Percentiles rank a stretch among this genome's conserved stretches.
These are phyloP conservation scores for Paramecium caudatum DNA, from an alignment of 73 alveolate species.

Conservation along the genomic window DNA sequence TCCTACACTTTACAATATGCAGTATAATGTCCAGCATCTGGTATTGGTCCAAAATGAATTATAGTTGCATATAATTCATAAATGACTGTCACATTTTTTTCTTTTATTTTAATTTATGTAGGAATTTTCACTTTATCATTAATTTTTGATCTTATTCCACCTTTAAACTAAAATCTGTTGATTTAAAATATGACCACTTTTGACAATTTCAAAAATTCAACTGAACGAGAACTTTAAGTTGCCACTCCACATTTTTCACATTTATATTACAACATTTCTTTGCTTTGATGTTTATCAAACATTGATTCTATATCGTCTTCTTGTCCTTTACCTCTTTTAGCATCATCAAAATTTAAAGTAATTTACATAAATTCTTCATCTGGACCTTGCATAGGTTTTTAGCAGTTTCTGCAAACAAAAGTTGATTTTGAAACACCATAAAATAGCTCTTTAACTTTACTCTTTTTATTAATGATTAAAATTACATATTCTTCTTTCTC, in stretches of 20 bases:
- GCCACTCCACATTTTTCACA: conserved; percentile 21
- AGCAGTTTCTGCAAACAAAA: neutral
- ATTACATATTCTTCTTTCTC: conserved; percentile 20
- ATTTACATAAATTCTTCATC: conserved; percentile 39
- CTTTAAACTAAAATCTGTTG: neutral
- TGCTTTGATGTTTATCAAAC: neutral
- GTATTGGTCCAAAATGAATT: neutral
- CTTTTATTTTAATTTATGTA: neutral
- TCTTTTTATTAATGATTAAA: neutral
- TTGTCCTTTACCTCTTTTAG: neutral
- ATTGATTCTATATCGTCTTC: neutral
- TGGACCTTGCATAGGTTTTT: neutral
- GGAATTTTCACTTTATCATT: neutral
- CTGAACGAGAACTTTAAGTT: neutral
- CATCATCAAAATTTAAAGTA: neutral
- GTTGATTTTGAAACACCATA: conserved; percentile 24
- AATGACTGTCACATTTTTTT: neutral
- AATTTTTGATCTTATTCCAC: neutral
- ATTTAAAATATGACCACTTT: neutral
- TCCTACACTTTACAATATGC: neutral
- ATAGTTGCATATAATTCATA: conserved; percentile 30
- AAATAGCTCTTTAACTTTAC: neutral
- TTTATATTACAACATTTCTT: neutral
- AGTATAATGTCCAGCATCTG: conserved; percentile 47
- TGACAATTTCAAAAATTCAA: conserved; percentile 16